phyloP scores from a whole-genome alignment of 1,284 basidiomycete genomes.

The Calocybe gambosa region DNA sequence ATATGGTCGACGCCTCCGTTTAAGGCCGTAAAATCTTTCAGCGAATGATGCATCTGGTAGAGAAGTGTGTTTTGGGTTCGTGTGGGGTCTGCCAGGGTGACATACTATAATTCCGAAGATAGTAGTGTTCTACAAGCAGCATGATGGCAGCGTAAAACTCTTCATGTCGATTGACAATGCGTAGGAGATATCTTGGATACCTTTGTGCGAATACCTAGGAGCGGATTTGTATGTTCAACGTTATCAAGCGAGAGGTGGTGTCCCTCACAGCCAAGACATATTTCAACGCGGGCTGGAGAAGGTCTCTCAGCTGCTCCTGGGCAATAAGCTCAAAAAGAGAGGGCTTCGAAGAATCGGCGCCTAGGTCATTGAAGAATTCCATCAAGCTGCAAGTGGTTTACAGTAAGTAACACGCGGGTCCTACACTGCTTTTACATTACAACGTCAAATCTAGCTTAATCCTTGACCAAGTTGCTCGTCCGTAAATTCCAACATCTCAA shows the following conservation, averaged over 20 bases:
- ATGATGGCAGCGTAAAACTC: conserved; percentile 91
- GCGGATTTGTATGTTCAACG: conserved; percentile 1
- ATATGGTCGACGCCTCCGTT: conserved; percentile 66
- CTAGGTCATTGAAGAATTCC: conserved; percentile 78
- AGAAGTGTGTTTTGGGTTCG: neutral
- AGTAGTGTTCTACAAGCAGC: conserved; percentile 86
- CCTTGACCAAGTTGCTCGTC: too few species aligned
- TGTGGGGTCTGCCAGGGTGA: conserved; percentile 3
- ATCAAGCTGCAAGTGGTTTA: too few species aligned
- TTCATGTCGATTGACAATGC: conserved; percentile 92
- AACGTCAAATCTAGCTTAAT: too few species aligned
- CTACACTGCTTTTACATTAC: neutral
- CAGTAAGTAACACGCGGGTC: neutral
- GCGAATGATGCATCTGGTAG: conserved; percentile 77
- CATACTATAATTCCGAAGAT: conserved; percentile 79
- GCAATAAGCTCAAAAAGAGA: conserved; percentile 95
- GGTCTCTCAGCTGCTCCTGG: conserved; percentile 89
- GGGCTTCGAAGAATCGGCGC: conserved; percentile 72
- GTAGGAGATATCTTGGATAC: conserved; percentile 89
- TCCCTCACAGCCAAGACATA: conserved; percentile 83
- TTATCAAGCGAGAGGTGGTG: conserved; percentile 1
- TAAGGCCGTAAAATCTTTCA: conserved; percentile 91
- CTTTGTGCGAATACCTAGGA: conserved; percentile 88
- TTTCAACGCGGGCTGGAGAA: conserved; percentile 92
- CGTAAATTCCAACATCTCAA: too few species aligned